Evolutionary conservation across 768 basidiomycete genomes (phyloP).

Genomic region (Obba rivulosa): DNA sequence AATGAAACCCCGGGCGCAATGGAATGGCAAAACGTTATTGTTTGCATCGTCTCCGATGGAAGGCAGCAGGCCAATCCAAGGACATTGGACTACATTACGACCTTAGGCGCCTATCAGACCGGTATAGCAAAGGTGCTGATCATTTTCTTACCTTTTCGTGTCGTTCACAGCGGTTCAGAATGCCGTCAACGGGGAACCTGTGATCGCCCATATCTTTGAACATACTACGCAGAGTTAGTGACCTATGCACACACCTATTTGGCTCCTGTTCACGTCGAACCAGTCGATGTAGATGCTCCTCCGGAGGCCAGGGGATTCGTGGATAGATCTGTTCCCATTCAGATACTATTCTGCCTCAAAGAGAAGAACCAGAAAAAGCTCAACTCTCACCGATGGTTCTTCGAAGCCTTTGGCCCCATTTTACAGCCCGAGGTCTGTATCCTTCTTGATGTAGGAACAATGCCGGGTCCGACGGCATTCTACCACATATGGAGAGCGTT

Average conservation of each 20-base stretch:
- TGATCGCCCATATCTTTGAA: slow-evolving; percentile 88
- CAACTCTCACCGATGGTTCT: slow-evolving; percentile 93
- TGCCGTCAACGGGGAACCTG: slow-evolving; percentile 74
- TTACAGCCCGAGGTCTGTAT: slow-evolving; percentile 89
- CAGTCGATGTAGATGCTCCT: slow-evolving; percentile 77
- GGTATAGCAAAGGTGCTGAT: slow-evolving; percentile 81
- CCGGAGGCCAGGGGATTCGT: slow-evolving; percentile 79
- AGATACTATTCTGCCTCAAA: slow-evolving; percentile 88
- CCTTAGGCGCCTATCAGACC: slow-evolving; percentile 94
- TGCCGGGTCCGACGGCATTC: slow-evolving; percentile 82
- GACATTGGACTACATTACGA: slow-evolving; percentile 81
- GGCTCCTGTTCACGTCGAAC: slow-evolving; percentile 5
- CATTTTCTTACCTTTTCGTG: background rate
- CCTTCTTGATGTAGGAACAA: slow-evolving; percentile 81
- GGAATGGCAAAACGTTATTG: slow-evolving; percentile 97
- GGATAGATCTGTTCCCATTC: slow-evolving; percentile 80
- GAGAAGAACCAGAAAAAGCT: slow-evolving; percentile 96
- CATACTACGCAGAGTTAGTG: slow-evolving; percentile 85
- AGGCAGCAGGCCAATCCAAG: slow-evolving; percentile 79
- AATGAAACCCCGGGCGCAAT: too few species aligned
- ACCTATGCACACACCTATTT: background rate
- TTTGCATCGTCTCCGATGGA: slow-evolving; percentile 88
- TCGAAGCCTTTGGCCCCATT: slow-evolving; percentile 81
- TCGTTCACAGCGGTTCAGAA: slow-evolving; percentile 34
- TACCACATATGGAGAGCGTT: slow-evolving; percentile 96